Evolutionary conservation across 306 rosid genomes (phyloP), one percentile per base, ranked within the genome.

Genomic region (Cicer yamashitae): DNA sequence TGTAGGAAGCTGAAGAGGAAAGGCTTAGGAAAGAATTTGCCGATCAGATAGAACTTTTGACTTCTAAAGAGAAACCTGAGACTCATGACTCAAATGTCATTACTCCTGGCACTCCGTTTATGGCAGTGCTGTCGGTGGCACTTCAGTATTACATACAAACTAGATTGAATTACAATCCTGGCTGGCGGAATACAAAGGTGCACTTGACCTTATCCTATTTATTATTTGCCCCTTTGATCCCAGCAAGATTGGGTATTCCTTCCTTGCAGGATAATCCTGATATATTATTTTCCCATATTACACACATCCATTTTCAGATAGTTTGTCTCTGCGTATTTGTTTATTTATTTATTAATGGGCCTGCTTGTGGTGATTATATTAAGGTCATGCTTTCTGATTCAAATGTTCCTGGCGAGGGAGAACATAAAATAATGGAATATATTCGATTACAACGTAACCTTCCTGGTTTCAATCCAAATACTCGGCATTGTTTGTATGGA

Each of bases 351-450:
- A 22, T 84, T 86, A 38, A 70, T 81, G 85, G 70, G 82, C 83
- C 81, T 89, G 83, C 87, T 82, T 85, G 85, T 77, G 89, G 84
- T 93, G 84, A 52, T 90, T 87, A 78, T 90, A 88, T 87, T 86
- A 94, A 94, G 99, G 99, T 90, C 86, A 89, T 92, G 75, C 96
- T 94, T 85, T 92, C 99, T 86, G 99, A 94, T 89, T 84, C 99
- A 57, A 94, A 94, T 63, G 96, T 85, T 70, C 93, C 92, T 66
- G 99, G 99, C 7, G 99, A 94, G 89, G 99, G 99, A 67, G 96
- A 94, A 73, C 99, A 94, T 84, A 94, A 94, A 87, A 88, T 91
- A 76, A 94, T 94, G 88, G 79, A 87, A 70, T 94, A 92, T 76
- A 92, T 94, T 67, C 93, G 97, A 69, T 79, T 17, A 71, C 97